These are phyloP conservation scores for Mycena haematopus DNA, from an alignment of 768 basidiomycete species.

Conservation along the genomic window DNA sequence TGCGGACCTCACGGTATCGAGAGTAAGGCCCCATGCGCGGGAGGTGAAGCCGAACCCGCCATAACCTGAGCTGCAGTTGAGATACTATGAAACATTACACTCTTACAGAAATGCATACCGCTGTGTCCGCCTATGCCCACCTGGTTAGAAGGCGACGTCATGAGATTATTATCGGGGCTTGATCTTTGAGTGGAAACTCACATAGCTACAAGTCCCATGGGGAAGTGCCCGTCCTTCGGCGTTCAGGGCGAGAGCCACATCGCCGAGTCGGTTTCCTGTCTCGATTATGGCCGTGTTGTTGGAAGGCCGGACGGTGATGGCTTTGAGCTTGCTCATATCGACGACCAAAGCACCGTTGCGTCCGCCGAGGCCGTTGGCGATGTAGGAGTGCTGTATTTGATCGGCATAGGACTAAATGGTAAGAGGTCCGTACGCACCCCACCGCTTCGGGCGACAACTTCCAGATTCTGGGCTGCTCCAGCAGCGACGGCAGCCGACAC, in stretches of 20 bases:
- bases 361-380: constrained; percentile 56
- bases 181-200: constrained; percentile 26
- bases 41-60: constrained; percentile 59
- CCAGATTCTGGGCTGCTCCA: constrained; percentile 39
- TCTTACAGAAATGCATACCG: constrained; percentile 31
- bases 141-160: constrained; percentile 7
- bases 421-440: constrained; percentile 40
- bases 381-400: constrained; percentile 51
- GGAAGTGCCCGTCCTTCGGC: constrained; percentile 50
- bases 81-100: not conserved
- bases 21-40: constrained; percentile 56
- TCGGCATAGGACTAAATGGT: not conserved
- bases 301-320: constrained; percentile 43
- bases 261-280: constrained; percentile 55
- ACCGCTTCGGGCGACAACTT: constrained; percentile 52
- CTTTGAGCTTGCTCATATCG: constrained; percentile 49
- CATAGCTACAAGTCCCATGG: constrained; percentile 59
- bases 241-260: constrained; percentile 48
- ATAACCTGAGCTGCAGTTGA: constrained; percentile 29
- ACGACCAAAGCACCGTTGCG: constrained; percentile 51
- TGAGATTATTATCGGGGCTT: not conserved
- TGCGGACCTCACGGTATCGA: constrained; percentile 52
- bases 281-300: constrained; percentile 46
- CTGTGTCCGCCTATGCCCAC: constrained; percentile 59
- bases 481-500: constrained; percentile 46